Evolutionary conservation across 768 basidiomycete genomes (phyloP), one percentile per base, ranked within the genome.

Genomic region (Leccinum subgranulosum): DNA sequence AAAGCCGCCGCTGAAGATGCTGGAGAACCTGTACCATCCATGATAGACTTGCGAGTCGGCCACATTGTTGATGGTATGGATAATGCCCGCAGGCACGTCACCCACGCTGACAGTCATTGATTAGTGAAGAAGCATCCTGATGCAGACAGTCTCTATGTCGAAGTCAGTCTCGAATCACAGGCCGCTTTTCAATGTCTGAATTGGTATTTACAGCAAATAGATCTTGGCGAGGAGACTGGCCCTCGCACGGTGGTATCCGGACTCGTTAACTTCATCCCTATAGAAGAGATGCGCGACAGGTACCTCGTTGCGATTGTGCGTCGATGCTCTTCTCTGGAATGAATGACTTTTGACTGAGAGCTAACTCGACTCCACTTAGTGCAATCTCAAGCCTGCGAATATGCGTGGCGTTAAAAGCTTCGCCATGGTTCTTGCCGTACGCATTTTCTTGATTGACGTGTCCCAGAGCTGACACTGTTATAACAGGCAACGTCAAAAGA

Each of bases 361-460:
- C 47, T 48, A 51, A 49, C 39, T 51, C 49, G 21, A 49, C 28
- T 25, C 58, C 27, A 12, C 17, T 11, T 54, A 91, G 89, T 93
- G 90, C 72, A 95, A 98, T 72, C 75, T 99, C 59, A 98, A 99
- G 74, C 96, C 96, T 5, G 96, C 90, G 7, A 87, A 80, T 63
- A 98, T 99, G 96, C 87, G 96, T 57, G 97, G 97, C 2, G 87
- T 99, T 64, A 98, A 98, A 78, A 96, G 94, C 58, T 96, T 90
- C 67, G 97, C 94, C 31, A 98, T 99, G 97, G 90, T 99, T 36
- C 86, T 99, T 60, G 90, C 88, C 68, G 94, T 94, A 72, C 49
- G 86, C 73, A 9, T 39, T 36, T 21, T 48, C 6, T 52, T 10
- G 3, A 25, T 19, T 27, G 49, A 15, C 21, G 25, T 31, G 17